A percentile compares a stretch with the other conserved stretches of the same genome.
These are phyloP conservation scores for Gossypium australe DNA, from an alignment of 345 rosid species.

Conservation along the genomic window DNA sequence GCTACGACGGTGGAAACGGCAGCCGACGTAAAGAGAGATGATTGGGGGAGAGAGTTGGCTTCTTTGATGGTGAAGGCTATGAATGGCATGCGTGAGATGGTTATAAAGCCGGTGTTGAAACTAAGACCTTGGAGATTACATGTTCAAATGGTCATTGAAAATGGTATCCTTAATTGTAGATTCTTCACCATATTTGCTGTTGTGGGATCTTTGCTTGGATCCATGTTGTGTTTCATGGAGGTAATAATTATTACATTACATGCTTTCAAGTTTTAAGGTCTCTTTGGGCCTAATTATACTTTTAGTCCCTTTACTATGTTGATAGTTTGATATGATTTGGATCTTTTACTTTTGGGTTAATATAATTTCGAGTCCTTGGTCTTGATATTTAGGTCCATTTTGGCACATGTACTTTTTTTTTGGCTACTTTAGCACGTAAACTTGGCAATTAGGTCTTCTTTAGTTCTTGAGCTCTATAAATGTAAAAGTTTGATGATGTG, in stretches of 20 bases:
- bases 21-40: background rate
- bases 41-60: slow-evolving; percentile 21
- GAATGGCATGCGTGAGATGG: slow-evolving; percentile 14
- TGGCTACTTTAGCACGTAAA: too few relatives aligned
- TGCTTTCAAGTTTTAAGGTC: background rate
- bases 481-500: too few relatives aligned
- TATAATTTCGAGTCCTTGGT: too few relatives aligned
- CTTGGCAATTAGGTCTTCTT: too few relatives aligned
- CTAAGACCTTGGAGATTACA: slow-evolving; percentile 25
- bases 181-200: slow-evolving; percentile 64
- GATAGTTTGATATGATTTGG: too few relatives aligned
- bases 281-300: too few relatives aligned
- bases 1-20: background rate
- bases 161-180: slow-evolving; percentile 51
- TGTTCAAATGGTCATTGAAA: slow-evolving; percentile 43
- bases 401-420: too few relatives aligned
- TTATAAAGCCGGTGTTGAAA: slow-evolving; percentile 19
- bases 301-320: too few relatives aligned
- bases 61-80: slow-evolving; percentile 16
- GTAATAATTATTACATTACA: background rate
- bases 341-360: too few relatives aligned
- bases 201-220: slow-evolving; percentile 65
- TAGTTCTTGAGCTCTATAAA: too few relatives aligned
- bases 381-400: too few relatives aligned
- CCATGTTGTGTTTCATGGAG: slow-evolving; percentile 46